Evolutionary conservation across 257 asterid species (phyloP).

Genomic region (Solanum bulbocastanum): DNA sequence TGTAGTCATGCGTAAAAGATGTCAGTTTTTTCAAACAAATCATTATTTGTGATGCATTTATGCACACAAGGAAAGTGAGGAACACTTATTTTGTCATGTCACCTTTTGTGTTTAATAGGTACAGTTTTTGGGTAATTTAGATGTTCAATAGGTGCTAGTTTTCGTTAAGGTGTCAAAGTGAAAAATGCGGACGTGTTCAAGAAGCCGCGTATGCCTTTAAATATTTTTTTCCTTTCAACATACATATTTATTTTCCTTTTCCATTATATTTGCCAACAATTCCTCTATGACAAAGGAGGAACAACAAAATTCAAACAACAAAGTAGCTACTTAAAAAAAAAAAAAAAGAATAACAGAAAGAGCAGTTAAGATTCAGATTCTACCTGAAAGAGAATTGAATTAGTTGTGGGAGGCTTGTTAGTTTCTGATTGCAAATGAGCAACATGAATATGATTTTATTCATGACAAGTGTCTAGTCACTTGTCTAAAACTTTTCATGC

Average conservation of each 20-base stretch:
- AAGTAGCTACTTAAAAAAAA: not conserved
- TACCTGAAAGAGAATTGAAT: not conserved
- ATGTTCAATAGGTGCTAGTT: not conserved
- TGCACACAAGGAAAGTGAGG: not conserved
- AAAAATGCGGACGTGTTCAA: not conserved
- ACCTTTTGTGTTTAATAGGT: not conserved
- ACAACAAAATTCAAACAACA: not conserved
- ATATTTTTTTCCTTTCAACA: not conserved
- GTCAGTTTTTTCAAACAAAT: not conserved
- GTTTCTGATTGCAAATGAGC: not conserved
- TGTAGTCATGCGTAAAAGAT: not conserved
- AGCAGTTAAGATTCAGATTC: not conserved
- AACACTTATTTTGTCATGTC: not conserved
- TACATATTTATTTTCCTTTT: not conserved
- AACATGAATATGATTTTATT: not conserved
- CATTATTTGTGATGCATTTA: not conserved
- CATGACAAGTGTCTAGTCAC: not conserved
- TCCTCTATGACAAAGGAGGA: not conserved
- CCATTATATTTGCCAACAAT: not conserved
- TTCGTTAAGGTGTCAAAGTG: not conserved
- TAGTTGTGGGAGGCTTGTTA: not conserved
- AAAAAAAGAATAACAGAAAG: not conserved
- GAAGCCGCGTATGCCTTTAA: not conserved
- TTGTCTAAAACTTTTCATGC: not conserved
- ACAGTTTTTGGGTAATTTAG: not conserved